phyloP scores from a whole-genome alignment of 2,329 filamentous ascomycete genomes.

The Nemania abortiva region DNA sequence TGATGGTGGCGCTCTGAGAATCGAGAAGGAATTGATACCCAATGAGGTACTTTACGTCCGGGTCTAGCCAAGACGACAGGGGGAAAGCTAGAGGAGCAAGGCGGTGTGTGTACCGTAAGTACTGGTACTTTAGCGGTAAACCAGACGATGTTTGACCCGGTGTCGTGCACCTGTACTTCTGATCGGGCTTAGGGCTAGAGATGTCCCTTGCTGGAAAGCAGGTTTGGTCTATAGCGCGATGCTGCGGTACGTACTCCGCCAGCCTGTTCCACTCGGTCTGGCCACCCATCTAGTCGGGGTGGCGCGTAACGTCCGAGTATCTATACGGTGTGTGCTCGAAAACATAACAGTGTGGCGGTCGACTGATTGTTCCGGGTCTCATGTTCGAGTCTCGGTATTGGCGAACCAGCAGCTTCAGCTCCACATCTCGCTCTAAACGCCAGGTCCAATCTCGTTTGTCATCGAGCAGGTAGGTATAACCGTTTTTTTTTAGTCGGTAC shows the following conservation, averaged over 20 bases:
- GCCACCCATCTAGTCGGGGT: constrained; percentile 36
- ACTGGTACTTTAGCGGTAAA: constrained; percentile 42
- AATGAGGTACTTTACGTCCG: constrained; percentile 63
- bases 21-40: constrained; percentile 61
- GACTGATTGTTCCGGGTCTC: constrained; percentile 26
- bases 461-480: constrained; percentile 32
- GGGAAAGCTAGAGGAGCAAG: constrained; percentile 46
- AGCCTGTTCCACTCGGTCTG: constrained; percentile 22
- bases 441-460: constrained; percentile 32
- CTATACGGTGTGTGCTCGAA: constrained; percentile 2
- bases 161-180: constrained; percentile 19
- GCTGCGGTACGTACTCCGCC: constrained; percentile 26
- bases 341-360: constrained; percentile 26
- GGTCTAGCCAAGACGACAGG: constrained; percentile 59
- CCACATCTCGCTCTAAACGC: constrained; percentile 18
- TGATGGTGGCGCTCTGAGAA: constrained; percentile 54
- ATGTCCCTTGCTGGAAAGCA: constrained; percentile 38
- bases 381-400: constrained; percentile 18
- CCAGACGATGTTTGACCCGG: constrained; percentile 36
- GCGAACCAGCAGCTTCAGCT: constrained; percentile 25
- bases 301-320: constrained; percentile 22
- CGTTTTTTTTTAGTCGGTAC: constrained; percentile 9
- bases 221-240: constrained; percentile 39
- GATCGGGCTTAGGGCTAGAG: constrained; percentile 14
- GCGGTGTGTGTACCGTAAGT: constrained; percentile 51